Evolutionary conservation across 1,284 basidiomycete genomes (phyloP), one percentile per base, ranked within the genome.

Genomic region (Cystobasidium pallidum): DNA sequence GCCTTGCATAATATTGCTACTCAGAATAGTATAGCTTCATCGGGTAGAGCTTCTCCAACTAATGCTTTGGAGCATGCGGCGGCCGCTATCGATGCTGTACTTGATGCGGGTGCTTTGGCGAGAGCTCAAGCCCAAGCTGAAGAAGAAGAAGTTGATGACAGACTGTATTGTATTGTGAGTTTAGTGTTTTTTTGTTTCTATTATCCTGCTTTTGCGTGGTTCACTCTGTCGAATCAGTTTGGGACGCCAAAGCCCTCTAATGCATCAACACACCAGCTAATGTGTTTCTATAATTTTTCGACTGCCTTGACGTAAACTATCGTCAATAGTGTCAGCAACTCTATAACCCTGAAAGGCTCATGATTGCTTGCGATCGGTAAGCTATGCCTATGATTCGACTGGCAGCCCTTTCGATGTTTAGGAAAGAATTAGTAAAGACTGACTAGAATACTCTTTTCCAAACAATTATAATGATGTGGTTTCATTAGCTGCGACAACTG

Each of bases 321-420:
- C 13, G 17, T 21, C 3, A n/a, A 43, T 61, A 71, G 68, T 74
- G 73, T 47, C 68, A 67, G 32, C 63, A 74, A 45, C 47, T 66
- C 1, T 74, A 74, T 41, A 70, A 74, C 45, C 43, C 54, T 78
- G 89, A 91, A 78, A 83, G 85, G 73, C 85, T 88, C 71, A 92
- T 93, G 91, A 92, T 93, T 79, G 91, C 90, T n/a, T 92, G 91
- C 79, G 91, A 93, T 82, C 85, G 87, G 90, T 91, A 76, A 70
- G 83, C n/a, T n/a, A n/a, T n/a, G n/a, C n/a, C n/a, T n/a, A n/a
- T n/a, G n/a, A n/a, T n/a, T n/a, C n/a, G n/a, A n/a, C n/a, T n/a
- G n/a, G n/a, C n/a, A n/a, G n/a, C n/a, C 21, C n/a, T 45, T 26
- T 28, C 36, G 2, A 28, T n/a, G n/a, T n/a, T n/a, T n/a, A n/a